These are phyloP conservation scores for Lichtheimia hyalospora DNA, from an alignment of 371 early-diverging fungal species.

Conservation along the genomic window DNA sequence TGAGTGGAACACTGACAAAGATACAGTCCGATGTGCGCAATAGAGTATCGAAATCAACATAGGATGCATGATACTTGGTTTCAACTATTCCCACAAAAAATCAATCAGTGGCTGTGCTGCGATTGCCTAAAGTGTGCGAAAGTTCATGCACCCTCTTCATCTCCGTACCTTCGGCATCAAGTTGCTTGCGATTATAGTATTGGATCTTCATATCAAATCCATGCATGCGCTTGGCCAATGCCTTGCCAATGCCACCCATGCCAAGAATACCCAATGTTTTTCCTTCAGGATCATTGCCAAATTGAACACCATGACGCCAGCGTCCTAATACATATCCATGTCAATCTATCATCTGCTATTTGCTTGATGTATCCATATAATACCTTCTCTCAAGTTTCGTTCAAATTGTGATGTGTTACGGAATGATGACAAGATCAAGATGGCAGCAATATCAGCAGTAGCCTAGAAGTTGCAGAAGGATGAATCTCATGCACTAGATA, in stretches of 20 bases:
- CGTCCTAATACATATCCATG: slow-evolving; percentile 21
- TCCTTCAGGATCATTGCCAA: slow-evolving; percentile 53
- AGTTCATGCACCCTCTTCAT: not conserved
- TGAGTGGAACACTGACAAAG: slow-evolving; percentile 58
- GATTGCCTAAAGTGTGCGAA: not conserved
- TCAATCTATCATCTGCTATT: not conserved
- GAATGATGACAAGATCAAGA: slow-evolving; percentile 48
- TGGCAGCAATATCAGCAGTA: slow-evolving; percentile 56
- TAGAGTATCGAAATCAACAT: slow-evolving; percentile 54
- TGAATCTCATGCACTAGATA: not conserved
- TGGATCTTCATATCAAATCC: slow-evolving; percentile 56
- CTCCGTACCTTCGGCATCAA: slow-evolving; percentile 29
- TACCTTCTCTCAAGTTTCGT: slow-evolving; percentile 49
- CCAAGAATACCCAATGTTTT: slow-evolving; percentile 59
- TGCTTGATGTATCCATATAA: not conserved
- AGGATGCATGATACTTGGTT: slow-evolving; percentile 32
- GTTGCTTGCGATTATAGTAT: slow-evolving; percentile 54
- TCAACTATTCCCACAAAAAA: slow-evolving; percentile 24
- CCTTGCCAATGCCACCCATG: slow-evolving; percentile 63
- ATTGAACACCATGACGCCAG: slow-evolving; percentile 42
- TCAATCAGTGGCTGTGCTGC: not conserved
- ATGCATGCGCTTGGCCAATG: slow-evolving; percentile 56
- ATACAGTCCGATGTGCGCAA: slow-evolving; percentile 55
- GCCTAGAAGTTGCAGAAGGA: slow-evolving; percentile 19
- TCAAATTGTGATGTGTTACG: slow-evolving; percentile 47